Evolutionary conservation across 2,329 filamentous ascomycete species (phyloP), one percentile per base, ranked within the genome.

Genomic region (Cadophora sp.): DNA sequence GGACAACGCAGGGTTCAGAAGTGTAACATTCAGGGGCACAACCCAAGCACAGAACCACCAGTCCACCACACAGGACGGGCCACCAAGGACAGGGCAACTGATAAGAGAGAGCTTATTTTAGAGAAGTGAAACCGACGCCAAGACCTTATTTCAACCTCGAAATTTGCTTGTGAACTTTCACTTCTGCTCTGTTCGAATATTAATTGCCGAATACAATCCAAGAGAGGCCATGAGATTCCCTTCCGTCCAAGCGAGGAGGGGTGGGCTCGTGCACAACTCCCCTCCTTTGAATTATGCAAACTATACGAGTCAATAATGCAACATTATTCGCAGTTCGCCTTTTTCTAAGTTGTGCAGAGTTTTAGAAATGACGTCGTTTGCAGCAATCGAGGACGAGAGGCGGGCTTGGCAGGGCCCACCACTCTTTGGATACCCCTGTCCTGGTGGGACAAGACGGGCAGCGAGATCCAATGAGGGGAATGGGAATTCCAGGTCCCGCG

Each of bases 101-200:
- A 48, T 60, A 48, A 48, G 58, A 45, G 24, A 48, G 58, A 60
- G 58, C 39, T 60, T 58, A 58, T 58, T 58, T 58, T 41, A 39
- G 33, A 22, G 22, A 27, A n/a, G 16, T 45, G 41, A 30, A 18
- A 59, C 56, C 22, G 22, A 30, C 20, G 56, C 56, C 56, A 59
- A 59, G 56, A 60, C 41, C n/a, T 60, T 47, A 48, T 60, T 47
- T 60, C 39, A 30, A 47, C 39, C 22, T 60, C 58, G 27, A 11
- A 41, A 41, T 41, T 41, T 58, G n/a, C 41, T 22, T 8, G 22
- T 33, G 27, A 60, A 30, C 36, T 45, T 59, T 39, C 53, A 36
- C 55, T 22, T 43, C n/a, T n/a, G n/a, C n/a, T n/a, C n/a, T n/a
- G n/a, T n/a, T n/a, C 30, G 41, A 58, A 13, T 41, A 6, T 20